Evolutionary conservation across 1,284 basidiomycete genomes (phyloP).

Genomic region (Laetiporus sulphureus): DNA sequence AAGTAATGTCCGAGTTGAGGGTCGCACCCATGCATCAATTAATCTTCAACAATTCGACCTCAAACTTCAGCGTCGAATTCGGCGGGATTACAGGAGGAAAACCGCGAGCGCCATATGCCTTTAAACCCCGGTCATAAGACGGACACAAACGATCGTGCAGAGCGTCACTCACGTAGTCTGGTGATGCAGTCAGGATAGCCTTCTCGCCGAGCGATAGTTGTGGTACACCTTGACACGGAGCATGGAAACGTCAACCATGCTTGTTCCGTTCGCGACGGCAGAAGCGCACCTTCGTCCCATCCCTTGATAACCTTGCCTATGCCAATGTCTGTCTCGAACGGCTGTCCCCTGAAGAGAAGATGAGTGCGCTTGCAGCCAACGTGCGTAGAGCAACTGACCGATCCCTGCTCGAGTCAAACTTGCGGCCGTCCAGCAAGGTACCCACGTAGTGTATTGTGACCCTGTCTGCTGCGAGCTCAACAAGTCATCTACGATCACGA

Average conservation of each 20-base stretch:
- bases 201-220: conserved; percentile 76
- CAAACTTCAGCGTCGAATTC: conserved; percentile 72
- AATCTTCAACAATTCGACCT: conserved; percentile 77
- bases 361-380: conserved; percentile 2
- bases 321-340: conserved; percentile 76
- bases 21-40: conserved; percentile 30
- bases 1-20: conserved; percentile 5
- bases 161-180: conserved; percentile 56
- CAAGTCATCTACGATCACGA: conserved; percentile 1
- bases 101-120: conserved; percentile 67
- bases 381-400: conserved; percentile 30
- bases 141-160: conserved; percentile 2
- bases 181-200: conserved; percentile 58
- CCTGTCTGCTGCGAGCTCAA: conserved; percentile 29
- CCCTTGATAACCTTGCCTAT: conserved; percentile 81
- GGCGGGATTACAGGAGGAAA: conserved; percentile 81
- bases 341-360: conserved; percentile 32
- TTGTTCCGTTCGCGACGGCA: background rate
- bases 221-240: conserved; percentile 49
- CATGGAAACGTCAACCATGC: conserved; percentile 8
- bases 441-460: conserved; percentile 73
- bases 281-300: conserved; percentile 82
- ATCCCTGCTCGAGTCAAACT: conserved; percentile 71
- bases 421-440: conserved; percentile 49
- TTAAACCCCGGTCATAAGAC: conserved; percentile 1